Evolutionary conservation across 2,329 filamentous ascomycete species (phyloP).

Genomic region (Pyrenophora graminea): DNA sequence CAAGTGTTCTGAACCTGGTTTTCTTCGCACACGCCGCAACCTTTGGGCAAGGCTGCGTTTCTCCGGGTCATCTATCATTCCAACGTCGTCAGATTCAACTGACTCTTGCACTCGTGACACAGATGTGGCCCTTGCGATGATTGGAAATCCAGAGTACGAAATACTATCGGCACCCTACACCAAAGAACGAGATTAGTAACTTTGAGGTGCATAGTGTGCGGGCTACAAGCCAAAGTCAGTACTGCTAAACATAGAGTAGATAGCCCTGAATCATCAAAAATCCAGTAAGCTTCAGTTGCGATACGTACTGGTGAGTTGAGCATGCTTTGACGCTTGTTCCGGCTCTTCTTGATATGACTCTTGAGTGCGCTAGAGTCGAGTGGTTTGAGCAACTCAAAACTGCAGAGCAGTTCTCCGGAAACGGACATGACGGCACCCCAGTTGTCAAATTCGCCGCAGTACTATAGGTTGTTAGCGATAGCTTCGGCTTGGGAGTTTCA

Average conservation of each 20-base stretch:
- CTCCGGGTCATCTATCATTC: conserved; percentile 15
- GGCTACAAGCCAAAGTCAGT: conserved; percentile 48
- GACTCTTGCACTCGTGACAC: conserved; percentile 13
- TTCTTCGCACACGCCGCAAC: conserved; percentile 21
- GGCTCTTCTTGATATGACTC: conserved; percentile 97
- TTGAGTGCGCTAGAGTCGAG: conserved; percentile 95
- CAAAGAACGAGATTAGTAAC: conserved; percentile 48
- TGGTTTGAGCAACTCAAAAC: conserved; percentile 95
- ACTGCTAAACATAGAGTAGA: conserved; percentile 31
- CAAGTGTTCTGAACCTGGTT: conserved; percentile 19
- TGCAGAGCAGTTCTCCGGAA: conserved; percentile 88
- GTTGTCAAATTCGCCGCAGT: conserved; percentile 98
- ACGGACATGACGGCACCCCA: conserved; percentile 99
- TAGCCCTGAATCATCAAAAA: conserved; percentile 24
- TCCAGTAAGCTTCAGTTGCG: conserved; percentile 18
- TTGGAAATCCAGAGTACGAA: conserved; percentile 14
- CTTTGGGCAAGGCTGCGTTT: conserved; percentile 18
- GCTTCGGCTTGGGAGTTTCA: neutral
- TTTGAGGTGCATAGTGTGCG: conserved; percentile 56
- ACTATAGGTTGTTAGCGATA: conserved; percentile 58
- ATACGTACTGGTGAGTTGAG: conserved; percentile 89
- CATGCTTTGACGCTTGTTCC: conserved; percentile 92
- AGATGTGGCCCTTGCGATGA: conserved; percentile 16
- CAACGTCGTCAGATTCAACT: conserved; percentile 14
- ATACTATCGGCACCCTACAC: conserved; percentile 28